Percentiles rank a stretch among this genome's conserved stretches.
These are phyloP conservation scores for Dothideomycetes sp. DNA, from an alignment of 2,329 filamentous ascomycete genomes.

Conservation along the genomic window DNA sequence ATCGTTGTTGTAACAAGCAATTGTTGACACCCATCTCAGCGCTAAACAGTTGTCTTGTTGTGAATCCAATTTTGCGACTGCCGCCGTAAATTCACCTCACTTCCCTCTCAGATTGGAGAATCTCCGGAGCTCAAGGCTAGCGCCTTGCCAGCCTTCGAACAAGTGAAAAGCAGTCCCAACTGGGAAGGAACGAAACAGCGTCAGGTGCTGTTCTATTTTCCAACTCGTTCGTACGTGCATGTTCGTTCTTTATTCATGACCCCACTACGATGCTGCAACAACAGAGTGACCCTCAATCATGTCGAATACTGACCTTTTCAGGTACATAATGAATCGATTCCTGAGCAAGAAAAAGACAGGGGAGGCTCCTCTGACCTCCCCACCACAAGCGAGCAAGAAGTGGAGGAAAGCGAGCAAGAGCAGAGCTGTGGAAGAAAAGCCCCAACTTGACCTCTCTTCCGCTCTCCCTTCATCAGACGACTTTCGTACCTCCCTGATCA, in stretches of 20 bases:
- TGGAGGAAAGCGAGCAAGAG: conserved; percentile 43
- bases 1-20: too few relatives aligned
- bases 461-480: conserved; percentile 76
- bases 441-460: conserved; percentile 58
- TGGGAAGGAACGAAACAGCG: too few relatives aligned
- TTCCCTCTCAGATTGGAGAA: too few relatives aligned
- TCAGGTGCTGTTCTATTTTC: too few relatives aligned
- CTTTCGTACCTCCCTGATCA: conserved; percentile 88
- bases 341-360: conserved; percentile 60
- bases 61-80: too few relatives aligned
- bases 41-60: too few relatives aligned
- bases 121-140: too few relatives aligned
- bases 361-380: conserved; percentile 35
- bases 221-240: too few relatives aligned
- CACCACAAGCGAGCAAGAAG: conserved; percentile 12
- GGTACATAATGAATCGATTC: conserved; percentile 60
- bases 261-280: not conserved
- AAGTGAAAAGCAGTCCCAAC: too few relatives aligned
- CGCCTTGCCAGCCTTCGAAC: too few relatives aligned
- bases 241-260: not conserved
- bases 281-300: not conserved
- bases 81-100: too few relatives aligned
- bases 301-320: not conserved
- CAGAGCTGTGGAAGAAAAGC: conserved; percentile 41
- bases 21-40: too few relatives aligned